Base-by-base conservation (phyloP, 1,284 basidiomycete genomes). In the Apiotrichum montevideense region DNA sequence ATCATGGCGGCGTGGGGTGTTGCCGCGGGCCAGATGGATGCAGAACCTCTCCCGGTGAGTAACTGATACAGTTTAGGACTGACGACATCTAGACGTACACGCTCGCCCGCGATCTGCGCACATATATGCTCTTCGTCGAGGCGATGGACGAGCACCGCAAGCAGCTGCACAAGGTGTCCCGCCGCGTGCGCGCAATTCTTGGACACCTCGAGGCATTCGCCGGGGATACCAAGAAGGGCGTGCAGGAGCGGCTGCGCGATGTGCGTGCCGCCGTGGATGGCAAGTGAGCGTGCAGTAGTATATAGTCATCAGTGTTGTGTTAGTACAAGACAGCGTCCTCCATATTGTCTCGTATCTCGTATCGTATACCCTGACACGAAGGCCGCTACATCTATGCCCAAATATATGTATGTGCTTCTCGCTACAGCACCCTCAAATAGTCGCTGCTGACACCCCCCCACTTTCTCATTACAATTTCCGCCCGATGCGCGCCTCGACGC, bases 401-500 rank as follows among this genome's bases (percentile, higher is more conserved):
- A 45, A n/a, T 45, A 45, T 32, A 29, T 11, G 6, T 39, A 39
- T 39, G 37, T 39, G 37, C 37, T 39, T 39, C 21, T 39, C 37
- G 7, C 37, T 39, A 39, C 37, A 8, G 21, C 21, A 21, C 21
- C 21, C 21, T 21, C 21, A 21, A 21, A 21, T 21, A 21, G 21
- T 21, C 21, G 21, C 21, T 21, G 21, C 21, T 21, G 21, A 21
- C 21, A 21, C 21, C 21, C 21, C 21, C 21, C 21, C 21, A 21
- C 21, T 21, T 21, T 21, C 21, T 21, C 21, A 21, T 21, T 21
- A 21, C 21, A 21, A 21, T 21, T 21, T 21, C 21, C 21, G 21
- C 21, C 21, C 51, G 15, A 53, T n/a, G 15, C 59, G 57, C 13
- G 66, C 63, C 35, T 80, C 79, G 46, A 87, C 84, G 62, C 83